These are phyloP conservation scores for Hygrocybe punicea DNA, from an alignment of 768 basidiomycete species.

Conservation along the genomic window DNA sequence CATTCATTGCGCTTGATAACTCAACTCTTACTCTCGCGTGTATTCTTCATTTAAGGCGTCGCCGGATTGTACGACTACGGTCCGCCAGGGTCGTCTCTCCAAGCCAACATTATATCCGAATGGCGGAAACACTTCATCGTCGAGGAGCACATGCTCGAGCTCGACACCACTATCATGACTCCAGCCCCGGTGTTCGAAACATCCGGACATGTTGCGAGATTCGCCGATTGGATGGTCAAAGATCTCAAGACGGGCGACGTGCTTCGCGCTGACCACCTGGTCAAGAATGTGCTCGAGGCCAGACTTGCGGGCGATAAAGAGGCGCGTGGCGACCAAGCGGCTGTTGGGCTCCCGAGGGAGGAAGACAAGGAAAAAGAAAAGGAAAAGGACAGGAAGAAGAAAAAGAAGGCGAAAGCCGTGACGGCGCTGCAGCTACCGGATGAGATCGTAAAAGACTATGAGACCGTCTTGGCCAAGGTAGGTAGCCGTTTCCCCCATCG, in stretches of 20 bases:
- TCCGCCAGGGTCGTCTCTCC: constrained; percentile 90
- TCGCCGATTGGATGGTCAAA: constrained; percentile 99
- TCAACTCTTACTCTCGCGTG: constrained; percentile 6
- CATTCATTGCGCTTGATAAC: not conserved
- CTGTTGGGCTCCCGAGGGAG: constrained; percentile 47
- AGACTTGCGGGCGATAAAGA: constrained; percentile 87
- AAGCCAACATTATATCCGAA: constrained; percentile 93
- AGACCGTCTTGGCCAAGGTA: constrained; percentile 84
- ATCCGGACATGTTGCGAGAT: constrained; percentile 95
- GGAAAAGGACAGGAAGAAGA: constrained; percentile 80
- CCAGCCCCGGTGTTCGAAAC: constrained; percentile 92
- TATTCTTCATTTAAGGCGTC: constrained; percentile 57
- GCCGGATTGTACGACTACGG: constrained; percentile 98
- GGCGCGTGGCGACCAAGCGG: constrained; percentile 72
- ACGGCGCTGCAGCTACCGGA: constrained; percentile 71
- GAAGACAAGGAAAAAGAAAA: constrained; percentile 64
- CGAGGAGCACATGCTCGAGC: constrained; percentile 97
- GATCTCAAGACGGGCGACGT: constrained; percentile 94
- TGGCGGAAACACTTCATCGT: constrained; percentile 99
- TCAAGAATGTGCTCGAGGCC: constrained; percentile 88
- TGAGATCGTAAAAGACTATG: constrained; percentile 70
- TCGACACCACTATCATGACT: constrained; percentile 98
- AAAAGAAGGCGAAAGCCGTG: constrained; percentile 61
- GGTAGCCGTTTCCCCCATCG: constrained; percentile 24
- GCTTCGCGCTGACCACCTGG: constrained; percentile 93